A percentile compares a stretch with the other conserved stretches of the same genome.
These are phyloP conservation scores for Carex pumila DNA, from an alignment of 176 grass and related monocot genomes.

Conservation along the genomic window DNA sequence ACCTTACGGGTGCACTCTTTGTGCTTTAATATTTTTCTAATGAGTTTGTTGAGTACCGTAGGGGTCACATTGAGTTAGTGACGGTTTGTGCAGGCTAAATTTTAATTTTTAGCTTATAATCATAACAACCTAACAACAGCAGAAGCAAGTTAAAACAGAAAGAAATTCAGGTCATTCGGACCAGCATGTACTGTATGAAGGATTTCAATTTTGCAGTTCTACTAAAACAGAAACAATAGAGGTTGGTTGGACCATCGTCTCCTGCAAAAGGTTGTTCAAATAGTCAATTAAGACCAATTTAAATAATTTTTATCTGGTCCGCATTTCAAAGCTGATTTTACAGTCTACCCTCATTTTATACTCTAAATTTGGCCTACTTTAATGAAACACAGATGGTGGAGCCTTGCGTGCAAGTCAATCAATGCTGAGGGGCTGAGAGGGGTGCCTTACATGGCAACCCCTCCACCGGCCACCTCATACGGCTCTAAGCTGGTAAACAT, in stretches of 20 bases:
- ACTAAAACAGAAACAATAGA: background rate
- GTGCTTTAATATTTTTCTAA: no score
- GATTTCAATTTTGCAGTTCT: background rate
- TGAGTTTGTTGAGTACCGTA: background rate
- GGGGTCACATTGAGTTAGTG: background rate
- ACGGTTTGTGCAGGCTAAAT: background rate
- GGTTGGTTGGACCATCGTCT: background rate
- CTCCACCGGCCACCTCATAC: conserved; percentile 9
- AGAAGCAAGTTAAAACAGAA: background rate
- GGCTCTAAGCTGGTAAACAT: conserved; percentile 48
- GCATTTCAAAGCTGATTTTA: background rate
- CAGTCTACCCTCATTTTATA: background rate
- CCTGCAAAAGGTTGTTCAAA: background rate
- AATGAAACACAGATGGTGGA: conserved; percentile 59
- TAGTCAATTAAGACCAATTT: background rate
- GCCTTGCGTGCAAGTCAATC: conserved; percentile 35
- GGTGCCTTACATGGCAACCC: conserved; percentile 35
- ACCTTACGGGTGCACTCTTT: background rate
- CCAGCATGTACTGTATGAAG: background rate
- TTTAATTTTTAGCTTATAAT: background rate
- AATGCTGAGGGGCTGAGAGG: conserved; percentile 31
- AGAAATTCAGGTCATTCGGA: background rate
- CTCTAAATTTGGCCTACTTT: background rate
- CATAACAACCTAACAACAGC: background rate
- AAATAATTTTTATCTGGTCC: background rate